These are phyloP conservation scores for Globisporangium cystogenes DNA, from an alignment of 352 stramenopile species.

Conservation along the genomic window DNA sequence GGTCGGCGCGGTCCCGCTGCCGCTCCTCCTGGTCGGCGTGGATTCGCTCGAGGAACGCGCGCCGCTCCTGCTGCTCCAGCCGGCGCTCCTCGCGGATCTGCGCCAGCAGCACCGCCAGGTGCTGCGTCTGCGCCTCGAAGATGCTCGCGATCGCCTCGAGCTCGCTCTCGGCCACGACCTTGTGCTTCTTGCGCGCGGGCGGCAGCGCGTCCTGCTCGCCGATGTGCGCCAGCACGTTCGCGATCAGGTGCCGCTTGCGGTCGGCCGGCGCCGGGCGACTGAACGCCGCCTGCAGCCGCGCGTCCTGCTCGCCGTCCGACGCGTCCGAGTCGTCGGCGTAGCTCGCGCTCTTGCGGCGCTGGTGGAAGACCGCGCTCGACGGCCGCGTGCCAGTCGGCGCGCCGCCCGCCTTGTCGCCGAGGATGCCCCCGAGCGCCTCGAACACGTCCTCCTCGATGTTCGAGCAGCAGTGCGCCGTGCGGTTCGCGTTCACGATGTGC, in stretches of 20 bases:
- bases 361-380: constrained; percentile 5
- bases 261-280: constrained; percentile 2
- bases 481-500: constrained; percentile 10
- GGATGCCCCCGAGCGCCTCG: constrained; percentile 5
- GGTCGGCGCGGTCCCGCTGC: constrained; percentile 7
- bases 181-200: background rate
- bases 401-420: constrained; percentile 6
- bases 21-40: constrained; percentile 10
- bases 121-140: constrained; percentile 10
- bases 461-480: constrained; percentile 8
- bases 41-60: constrained; percentile 4
- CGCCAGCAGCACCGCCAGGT: constrained; percentile 7
- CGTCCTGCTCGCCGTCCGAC: background rate
- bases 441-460: constrained; percentile 14
- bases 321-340: background rate
- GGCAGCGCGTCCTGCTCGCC: background rate
- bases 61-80: constrained; percentile 10
- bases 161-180: background rate
- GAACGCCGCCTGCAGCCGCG: background rate
- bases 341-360: background rate
- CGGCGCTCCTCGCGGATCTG: constrained; percentile 9
- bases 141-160: constrained; percentile 6
- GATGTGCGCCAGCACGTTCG: constrained; percentile 10
- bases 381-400: constrained; percentile 1
- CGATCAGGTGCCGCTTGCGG: constrained; percentile 6